Conservation (phyloP, 2,329 filamentous ascomycete species). For the Penicillium sp. region DNA sequence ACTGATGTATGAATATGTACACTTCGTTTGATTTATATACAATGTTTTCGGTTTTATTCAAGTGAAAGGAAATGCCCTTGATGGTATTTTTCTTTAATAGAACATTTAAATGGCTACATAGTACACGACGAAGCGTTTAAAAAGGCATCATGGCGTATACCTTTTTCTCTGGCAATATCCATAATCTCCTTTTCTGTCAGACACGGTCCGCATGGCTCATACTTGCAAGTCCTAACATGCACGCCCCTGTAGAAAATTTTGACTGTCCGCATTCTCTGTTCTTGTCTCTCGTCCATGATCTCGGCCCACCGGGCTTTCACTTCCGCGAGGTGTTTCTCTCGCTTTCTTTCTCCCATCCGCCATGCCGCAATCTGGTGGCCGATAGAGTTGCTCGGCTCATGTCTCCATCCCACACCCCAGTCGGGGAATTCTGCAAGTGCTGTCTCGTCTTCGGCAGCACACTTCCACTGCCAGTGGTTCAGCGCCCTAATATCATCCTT, state of each 20-base stretch:
- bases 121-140: background rate
- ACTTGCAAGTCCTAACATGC: background rate
- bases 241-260: background rate
- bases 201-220: background rate
- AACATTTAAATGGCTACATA: background rate
- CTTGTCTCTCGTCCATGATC: slow-evolving; percentile 20
- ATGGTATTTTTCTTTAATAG: background rate
- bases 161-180: background rate
- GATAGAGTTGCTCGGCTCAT: slow-evolving; percentile 6
- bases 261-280: slow-evolving; percentile 12
- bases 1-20: too few species aligned
- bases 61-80: background rate
- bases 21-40: background rate
- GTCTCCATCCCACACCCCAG: slow-evolving; percentile 4
- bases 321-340: slow-evolving; percentile 10
- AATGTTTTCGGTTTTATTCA: background rate
- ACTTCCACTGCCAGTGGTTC: slow-evolving; percentile 28
- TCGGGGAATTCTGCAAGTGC: background rate
- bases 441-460: slow-evolving; percentile 5
- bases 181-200: background rate
- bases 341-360: background rate
- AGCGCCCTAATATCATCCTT: slow-evolving; percentile 29
- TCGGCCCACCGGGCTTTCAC: slow-evolving; percentile 16
- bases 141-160: background rate
- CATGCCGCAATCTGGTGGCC: background rate